Percentiles rank a stretch among this genome's conserved stretches.
Evolutionary conservation across 2,329 filamentous ascomycete genomes (phyloP).

Genomic region (Lanzia echinophila): DNA sequence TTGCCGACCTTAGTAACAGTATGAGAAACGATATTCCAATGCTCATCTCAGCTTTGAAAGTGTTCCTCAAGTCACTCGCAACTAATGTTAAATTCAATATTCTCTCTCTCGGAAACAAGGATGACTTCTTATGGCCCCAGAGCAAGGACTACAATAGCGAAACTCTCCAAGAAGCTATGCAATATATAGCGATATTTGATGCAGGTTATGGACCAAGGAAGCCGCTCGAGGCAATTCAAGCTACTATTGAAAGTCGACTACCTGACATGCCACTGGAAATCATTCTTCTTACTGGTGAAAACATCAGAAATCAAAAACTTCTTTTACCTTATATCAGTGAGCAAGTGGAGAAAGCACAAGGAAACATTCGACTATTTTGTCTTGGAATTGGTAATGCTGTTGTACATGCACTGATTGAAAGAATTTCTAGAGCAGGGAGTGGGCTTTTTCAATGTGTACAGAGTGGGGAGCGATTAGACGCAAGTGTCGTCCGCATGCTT

Average conservation of each 20-base stretch:
- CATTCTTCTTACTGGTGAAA: slow-evolving; percentile 50
- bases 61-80: slow-evolving; percentile 62
- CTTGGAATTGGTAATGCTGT: slow-evolving; percentile 45
- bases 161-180: slow-evolving; percentile 38
- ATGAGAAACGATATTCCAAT: slow-evolving; percentile 50
- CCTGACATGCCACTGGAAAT: slow-evolving; percentile 44
- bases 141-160: slow-evolving; percentile 42
- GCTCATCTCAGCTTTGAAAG: slow-evolving; percentile 47
- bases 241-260: slow-evolving; percentile 37
- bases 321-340: slow-evolving; percentile 45
- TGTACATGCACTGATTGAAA: slow-evolving; percentile 47
- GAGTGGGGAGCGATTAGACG: slow-evolving; percentile 58
- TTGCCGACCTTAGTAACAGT: slow-evolving; percentile 65
- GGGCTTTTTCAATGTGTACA: slow-evolving; percentile 57
- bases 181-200: slow-evolving; percentile 37
- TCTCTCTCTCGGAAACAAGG: slow-evolving; percentile 52
- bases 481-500: slow-evolving; percentile 66
- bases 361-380: slow-evolving; percentile 45
- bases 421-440: slow-evolving; percentile 46
- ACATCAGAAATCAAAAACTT: slow-evolving; percentile 44
- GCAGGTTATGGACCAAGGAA: slow-evolving; percentile 49
- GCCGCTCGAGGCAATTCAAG: slow-evolving; percentile 40
- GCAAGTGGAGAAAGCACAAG: slow-evolving; percentile 34
- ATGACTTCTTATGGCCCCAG: slow-evolving; percentile 41
- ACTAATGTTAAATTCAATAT: slow-evolving; percentile 63